Evolutionary conservation across 2,329 filamentous ascomycete species (phyloP), one percentile per base, ranked within the genome.

Genomic region (Pseudopyricularia cyperi): DNA sequence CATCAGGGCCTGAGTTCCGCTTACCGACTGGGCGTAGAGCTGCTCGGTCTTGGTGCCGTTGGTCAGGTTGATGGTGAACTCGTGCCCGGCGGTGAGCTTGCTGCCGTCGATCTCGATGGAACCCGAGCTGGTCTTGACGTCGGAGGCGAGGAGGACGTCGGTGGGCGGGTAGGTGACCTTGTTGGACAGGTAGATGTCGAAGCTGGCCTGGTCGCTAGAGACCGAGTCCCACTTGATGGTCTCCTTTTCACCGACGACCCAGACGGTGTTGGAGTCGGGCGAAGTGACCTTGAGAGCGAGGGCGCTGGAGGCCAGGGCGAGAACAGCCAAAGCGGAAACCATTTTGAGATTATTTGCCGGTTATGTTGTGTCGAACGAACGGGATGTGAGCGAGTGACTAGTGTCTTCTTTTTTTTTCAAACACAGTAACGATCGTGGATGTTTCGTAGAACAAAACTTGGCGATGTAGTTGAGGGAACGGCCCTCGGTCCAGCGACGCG

Each of bases 41-140:
- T 42, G 28, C 26, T 46, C 39, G 39, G 30, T 19, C 35, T 51
- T 49, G 49, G 35, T 51, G 37, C 49, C 35, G 17, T 46, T 46
- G 19, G 48, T 39, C 5, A 39, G n/a, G 48, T 39, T 42, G 48
- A 50, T 39, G 7, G 33, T 44, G 17, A 14, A 44, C 17, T 7
- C 11, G 11, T 44, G 4, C 9, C 39, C 39, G 22, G 22, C 19
- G 39, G 39, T 3, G 39, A 44, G 39, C 19, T 44, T 44, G 39
- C 39, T 19, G 39, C 19, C 15, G 11, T 26, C 39, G 39, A 44
- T 19, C 39, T 44, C 39, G 22, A 5, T 24, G 15, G 39, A 44
- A 6, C 39, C 39, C 17, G 8, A 19, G 39, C 22, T 44, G 19
- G 19, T 7, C 39, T 44, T 7, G 17, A 44, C 39, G 39, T 44